Base-by-base conservation (phyloP, 352 stramenopile genomes). In the Elongisporangium prolatum region DNA sequence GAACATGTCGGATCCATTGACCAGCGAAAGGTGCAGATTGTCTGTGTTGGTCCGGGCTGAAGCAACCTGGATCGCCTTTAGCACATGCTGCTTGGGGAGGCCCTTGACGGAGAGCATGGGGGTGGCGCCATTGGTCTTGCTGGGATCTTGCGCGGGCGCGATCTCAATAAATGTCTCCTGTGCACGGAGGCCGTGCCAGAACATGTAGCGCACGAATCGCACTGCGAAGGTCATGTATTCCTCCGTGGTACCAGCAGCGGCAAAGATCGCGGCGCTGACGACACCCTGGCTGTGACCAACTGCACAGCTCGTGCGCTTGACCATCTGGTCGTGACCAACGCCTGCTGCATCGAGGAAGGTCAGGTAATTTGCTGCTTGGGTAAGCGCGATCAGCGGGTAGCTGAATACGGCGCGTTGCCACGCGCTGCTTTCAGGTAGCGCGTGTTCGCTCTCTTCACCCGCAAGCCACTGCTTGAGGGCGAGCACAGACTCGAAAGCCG, bases 281-380 rank as follows among this genome's bases (percentile, higher is more conserved):
- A 95, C 68, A 28, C 87, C 87, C 59, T 96, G 88, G 60, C 84
- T 94, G 73, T 90, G 79, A 48, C 88, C 86, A 2, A 92, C 57
- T 0, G 75, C 72, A 0, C 67, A 75, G 14, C 67, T 37, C 10
- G 83, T 63, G 54, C 63, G 71, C 48, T 71, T 64, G 18, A 93
- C 24, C 18, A 91, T 56, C 17, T 69, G 76, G 54, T 90, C 78
- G 51, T 95, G 87, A 21, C 54, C 71, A 40, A 86, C 66, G 11
- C 64, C 61, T 0, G 78, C 61, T 3, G 64, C 64, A 28, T 89
- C 64, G 25, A 93, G 69, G 61, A 91, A 88, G 3, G 73, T 68
- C 4, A 92, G 54, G 63, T 93, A 95, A 65, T 91, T 93, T 57
- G 76, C 77, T 14, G 82, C 68, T 59, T 95, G 84, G 20, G 84